phyloP scores from a whole-genome alignment of 768 basidiomycete species.

The Suillus placidus region DNA sequence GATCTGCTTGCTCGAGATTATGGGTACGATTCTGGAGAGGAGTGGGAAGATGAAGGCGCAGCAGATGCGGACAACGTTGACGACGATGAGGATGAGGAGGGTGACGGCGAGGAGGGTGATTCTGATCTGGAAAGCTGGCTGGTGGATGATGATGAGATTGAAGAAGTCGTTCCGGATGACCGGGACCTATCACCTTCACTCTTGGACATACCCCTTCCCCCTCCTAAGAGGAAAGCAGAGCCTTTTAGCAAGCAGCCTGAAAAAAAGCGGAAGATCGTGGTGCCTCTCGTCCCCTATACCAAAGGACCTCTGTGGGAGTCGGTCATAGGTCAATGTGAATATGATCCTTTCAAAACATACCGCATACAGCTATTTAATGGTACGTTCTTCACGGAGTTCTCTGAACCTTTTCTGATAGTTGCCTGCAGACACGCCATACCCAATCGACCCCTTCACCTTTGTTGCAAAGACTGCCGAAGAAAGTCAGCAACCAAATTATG shows the following conservation, averaged over 20 bases:
- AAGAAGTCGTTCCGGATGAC: slow-evolving; percentile 49
- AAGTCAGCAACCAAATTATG: slow-evolving; percentile 24
- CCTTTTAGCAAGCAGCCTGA: slow-evolving; percentile 44
- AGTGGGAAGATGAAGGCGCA: slow-evolving; percentile 90
- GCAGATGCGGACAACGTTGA: slow-evolving; percentile 79
- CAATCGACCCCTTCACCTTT: slow-evolving; percentile 80
- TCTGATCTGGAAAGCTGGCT: slow-evolving; percentile 42
- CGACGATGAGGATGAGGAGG: slow-evolving; percentile 65
- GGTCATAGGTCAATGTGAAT: slow-evolving; percentile 63
- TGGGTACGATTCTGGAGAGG: slow-evolving; percentile 90
- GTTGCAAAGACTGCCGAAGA: slow-evolving; percentile 52
- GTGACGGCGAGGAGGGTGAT: slow-evolving; percentile 54
- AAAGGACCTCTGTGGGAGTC: slow-evolving; percentile 87
- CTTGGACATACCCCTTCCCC: slow-evolving; percentile 37
- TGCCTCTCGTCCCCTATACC: slow-evolving; percentile 76
- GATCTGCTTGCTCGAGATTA: slow-evolving; percentile 85
- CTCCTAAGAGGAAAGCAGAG: slow-evolving; percentile 47
- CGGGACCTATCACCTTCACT: slow-evolving; percentile 38
- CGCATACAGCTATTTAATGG: slow-evolving; percentile 86
- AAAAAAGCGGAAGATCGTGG: slow-evolving; percentile 78
- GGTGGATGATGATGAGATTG: slow-evolving; percentile 74
- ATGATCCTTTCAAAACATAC: slow-evolving; percentile 73
- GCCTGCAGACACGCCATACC: slow-evolving; percentile 64
- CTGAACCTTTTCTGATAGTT: slow-evolving; percentile 9
- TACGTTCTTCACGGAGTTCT: slow-evolving; percentile 35